Evolutionary conservation across 176 grass and related monocot species (phyloP), one percentile per base, ranked within the genome.

Genomic region (Zizania latifolia): DNA sequence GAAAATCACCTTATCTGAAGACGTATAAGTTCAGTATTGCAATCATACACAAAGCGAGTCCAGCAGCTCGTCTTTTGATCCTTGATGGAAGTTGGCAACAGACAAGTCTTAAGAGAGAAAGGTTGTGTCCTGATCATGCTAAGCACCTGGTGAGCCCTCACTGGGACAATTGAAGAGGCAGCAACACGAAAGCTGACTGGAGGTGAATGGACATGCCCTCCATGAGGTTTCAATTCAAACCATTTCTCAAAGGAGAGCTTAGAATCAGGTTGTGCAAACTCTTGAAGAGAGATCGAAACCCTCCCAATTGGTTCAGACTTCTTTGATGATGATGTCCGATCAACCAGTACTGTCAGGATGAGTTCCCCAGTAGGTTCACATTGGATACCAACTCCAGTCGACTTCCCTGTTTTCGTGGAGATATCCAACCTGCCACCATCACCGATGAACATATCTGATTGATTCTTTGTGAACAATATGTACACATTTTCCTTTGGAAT

Each of bases 351-450:
- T 51, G 79, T 76, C 2, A 99, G 76, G 76, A 84, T 74, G 39
- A 99, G 71, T 35, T 92, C 86, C 24, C 95, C 89, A 14, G 62
- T 86, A 28, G 89, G 91, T 77, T 94, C 95, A 76, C 95, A 94
- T 79, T 84, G 82, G 29, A 94, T 82, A 85, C 86, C 28, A 37
- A 84, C 91, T 65, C 78, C 45, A 1, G 79, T 59, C 36, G 65
- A 86, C 68, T 94, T 83, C 38, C 91, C 81, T 69, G 72, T 77
- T 82, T 78, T 43, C 48, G 82, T 76, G 59, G 65, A 87, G 68
- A 99, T 82, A 87, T 61, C 79, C 38, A 99, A 67, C 38, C 8
- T 87, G 21, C 89, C 78, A 0, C 75, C 69, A 36, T 79, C 89
- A 86, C 71, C 76, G 67, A 90, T 89, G 71, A 99, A 78, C 59